These are phyloP conservation scores for Pseudogymnoascus pannorum DNA, from an alignment of 2,329 filamentous ascomycete genomes.

Conservation along the genomic window DNA sequence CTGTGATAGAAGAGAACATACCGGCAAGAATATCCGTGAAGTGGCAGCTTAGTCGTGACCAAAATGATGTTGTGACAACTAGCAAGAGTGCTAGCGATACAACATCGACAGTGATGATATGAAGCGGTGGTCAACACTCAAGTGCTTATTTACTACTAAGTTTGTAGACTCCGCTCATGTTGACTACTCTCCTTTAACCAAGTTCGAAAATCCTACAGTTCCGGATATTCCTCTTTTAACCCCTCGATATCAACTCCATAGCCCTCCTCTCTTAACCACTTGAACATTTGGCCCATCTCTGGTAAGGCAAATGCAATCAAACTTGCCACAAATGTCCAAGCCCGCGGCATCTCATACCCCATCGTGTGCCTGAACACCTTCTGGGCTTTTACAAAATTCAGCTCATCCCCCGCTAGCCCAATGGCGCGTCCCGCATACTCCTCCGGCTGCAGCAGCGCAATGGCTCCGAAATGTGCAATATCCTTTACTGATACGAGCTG, in stretches of 20 bases:
- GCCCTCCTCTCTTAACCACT: constrained; percentile 26
- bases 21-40: background rate
- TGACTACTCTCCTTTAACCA: constrained; percentile 37
- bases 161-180: background rate
- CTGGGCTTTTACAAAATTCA: constrained; percentile 31
- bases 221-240: constrained; percentile 35
- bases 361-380: constrained; percentile 27
- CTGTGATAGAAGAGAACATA: no score
- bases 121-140: background rate
- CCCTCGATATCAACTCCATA: constrained; percentile 30
- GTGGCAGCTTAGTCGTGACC: background rate
- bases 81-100: background rate
- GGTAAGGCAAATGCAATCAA: constrained; percentile 21
- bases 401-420: constrained; percentile 39
- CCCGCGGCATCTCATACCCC: constrained; percentile 25
- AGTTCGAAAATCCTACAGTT: constrained; percentile 36
- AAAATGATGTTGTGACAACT: background rate
- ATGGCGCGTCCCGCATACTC: constrained; percentile 33
- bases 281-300: constrained; percentile 27
- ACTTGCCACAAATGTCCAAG: constrained; percentile 22
- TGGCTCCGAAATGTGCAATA: constrained; percentile 40
- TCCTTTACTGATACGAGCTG: constrained; percentile 38
- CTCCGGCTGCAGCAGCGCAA: constrained; percentile 35
- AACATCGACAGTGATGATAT: background rate
- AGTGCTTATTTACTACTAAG: background rate